Evolutionary conservation across 179 eudicot genomes (phyloP), one percentile per base, ranked within the genome.

Genomic region (Beta macrorhiza): DNA sequence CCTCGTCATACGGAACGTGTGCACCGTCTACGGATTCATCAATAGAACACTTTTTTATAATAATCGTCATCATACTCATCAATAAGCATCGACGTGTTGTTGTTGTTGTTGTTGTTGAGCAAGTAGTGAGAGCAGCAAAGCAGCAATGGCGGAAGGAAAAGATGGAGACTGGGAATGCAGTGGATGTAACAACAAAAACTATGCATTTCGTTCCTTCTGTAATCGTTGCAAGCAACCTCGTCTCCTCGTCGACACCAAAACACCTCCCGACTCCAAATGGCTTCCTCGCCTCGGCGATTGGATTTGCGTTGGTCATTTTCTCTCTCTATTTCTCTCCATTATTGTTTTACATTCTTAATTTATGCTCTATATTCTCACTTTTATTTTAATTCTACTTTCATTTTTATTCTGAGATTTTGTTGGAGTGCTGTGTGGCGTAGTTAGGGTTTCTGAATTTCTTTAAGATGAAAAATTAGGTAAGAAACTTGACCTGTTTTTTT

Each of bases 111-210:
- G 42, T 37, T 37, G 42, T 37, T 37, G 42, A 37, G 42, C 42
- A 29, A 29, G 32, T 29, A 29, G 32, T 29, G 32, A 29, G 32
- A 25, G 25, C 32, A 37, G 42, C 42, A 37, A 7, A 64, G 59
- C 1, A 9, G 49, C 9, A 12, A 16, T 72, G 81, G 83, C 58
- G 74, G 88, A 78, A 76, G 91, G 92, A 49, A 87, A 87, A 86
- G 97, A 92, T 82, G 97, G 97, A 20, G 97, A 92, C 76, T 92
- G 97, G 97, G 94, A 90, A 84, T 92, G 97, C 86, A 67, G 82
- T 32, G 89, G 91, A 0, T 92, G 97, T 74, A 79, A 78, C 19
- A 92, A 92, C 86, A 82, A 89, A 53, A 92, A 92, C 87, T 92
- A 92, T 70, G 97, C 94, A 4, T 92, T 92, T 78, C 83, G 97